These are phyloP conservation scores for Yarrowia galli DNA, from an alignment of 1,139 yeast genomes.

Conservation along the genomic window DNA sequence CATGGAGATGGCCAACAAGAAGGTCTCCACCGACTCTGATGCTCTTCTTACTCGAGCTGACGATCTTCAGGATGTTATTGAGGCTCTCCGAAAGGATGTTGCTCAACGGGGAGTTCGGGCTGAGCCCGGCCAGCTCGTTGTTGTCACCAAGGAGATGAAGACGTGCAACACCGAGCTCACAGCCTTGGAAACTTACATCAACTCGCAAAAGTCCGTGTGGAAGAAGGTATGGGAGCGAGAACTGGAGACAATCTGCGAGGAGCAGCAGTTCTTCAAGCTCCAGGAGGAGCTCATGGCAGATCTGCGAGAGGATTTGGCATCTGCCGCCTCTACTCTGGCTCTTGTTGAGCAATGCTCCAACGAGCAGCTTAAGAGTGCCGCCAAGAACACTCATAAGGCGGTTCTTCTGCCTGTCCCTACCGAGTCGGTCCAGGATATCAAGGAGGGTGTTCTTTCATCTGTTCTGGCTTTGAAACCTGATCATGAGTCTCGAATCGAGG, in stretches of 20 bases:
- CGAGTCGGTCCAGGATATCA: constrained; percentile 56
- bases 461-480: constrained; percentile 82
- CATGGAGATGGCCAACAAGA: constrained; percentile 78
- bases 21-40: constrained; percentile 81
- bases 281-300: constrained; percentile 88
- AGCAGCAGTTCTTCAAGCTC: constrained; percentile 87
- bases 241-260: constrained; percentile 87
- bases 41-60: constrained; percentile 78
- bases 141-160: constrained; percentile 68
- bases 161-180: constrained; percentile 63
- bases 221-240: constrained; percentile 92
- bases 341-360: constrained; percentile 82
- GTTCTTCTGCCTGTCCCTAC: constrained; percentile 47
- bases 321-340: constrained; percentile 80
- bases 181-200: constrained; percentile 66
- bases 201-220: constrained; percentile 82
- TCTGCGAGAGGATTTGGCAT: constrained; percentile 77
- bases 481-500: constrained; percentile 84
- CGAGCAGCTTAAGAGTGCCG: constrained; percentile 63
- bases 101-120: constrained; percentile 92
- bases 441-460: constrained; percentile 81
- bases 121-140: constrained; percentile 71
- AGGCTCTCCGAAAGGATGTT: constrained; percentile 87
- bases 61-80: constrained; percentile 90
- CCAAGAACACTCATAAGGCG: constrained; percentile 40